Base-by-base conservation (phyloP, 345 rosid genomes). In the Hypericum perforatum region DNA sequence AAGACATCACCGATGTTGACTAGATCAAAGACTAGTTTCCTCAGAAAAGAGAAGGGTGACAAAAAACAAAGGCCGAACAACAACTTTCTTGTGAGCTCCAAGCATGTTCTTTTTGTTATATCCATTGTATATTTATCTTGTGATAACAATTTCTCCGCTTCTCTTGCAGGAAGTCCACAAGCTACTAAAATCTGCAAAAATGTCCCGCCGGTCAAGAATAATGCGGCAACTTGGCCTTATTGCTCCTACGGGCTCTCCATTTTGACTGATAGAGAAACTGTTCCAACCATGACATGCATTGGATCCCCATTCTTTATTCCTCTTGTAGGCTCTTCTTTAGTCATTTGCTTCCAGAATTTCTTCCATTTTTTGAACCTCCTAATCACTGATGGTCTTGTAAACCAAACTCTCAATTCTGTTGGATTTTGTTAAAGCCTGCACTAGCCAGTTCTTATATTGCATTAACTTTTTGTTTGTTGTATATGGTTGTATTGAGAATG, bases 171-270 rank as follows among this genome's bases (percentile, higher is more conserved):
- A 69, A 46, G 68, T 46, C 12, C 44, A 37, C 5, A 53, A 36
- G 59, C 65, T 70, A 11, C 48, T 12, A 9, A 60, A 54, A 58
- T 58, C 66, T 8, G 52, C 51, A 3, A 54, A 16, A 11, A 58
- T 57, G 59, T 52, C 62, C 39, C 77, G 70, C 8, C 62, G 65
- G 14, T 46, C 57, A 37, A 68, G 64, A 70, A 73, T 73, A 64
- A 68, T 73, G 77, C 64, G 68, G 51, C 54, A 68, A 44, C 78
- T 65, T 3, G 74, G 69, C 39, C 74, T 66, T 41, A 45, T 59
- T 45, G 66, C 72, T 56, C 78, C 72, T 1, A 16, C 63, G 5
- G 72, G 72, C 45, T 66, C 74, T 15, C 74, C 61, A 22, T 70
- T 59, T 37, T 63, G 29, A 60, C 47, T 38, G 32, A 22, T 22